These are phyloP conservation scores for Lepidium africanum DNA, from an alignment of 345 rosid species.

Conservation along the genomic window DNA sequence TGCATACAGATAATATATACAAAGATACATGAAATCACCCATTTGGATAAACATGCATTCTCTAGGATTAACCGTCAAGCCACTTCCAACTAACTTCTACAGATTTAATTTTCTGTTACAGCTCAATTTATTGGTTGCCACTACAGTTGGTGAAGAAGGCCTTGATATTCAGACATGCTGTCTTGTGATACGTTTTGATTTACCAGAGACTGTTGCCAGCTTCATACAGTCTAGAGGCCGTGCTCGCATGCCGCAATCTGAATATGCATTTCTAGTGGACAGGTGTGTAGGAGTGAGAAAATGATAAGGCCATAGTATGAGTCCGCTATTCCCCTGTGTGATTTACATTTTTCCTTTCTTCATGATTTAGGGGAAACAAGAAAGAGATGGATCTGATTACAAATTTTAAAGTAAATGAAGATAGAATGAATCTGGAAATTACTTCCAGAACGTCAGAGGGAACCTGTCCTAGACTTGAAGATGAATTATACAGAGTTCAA, in stretches of 20 bases:
- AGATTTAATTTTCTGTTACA: constrained; percentile 28
- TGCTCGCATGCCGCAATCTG: constrained; percentile 90
- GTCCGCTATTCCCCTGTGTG: background rate
- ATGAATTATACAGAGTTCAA: constrained; percentile 57
- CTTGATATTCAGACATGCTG: constrained; percentile 97
- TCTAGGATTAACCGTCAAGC: constrained; percentile 2
- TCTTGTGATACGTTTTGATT: constrained; percentile 91
- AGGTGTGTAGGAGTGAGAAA: constrained; percentile 37
- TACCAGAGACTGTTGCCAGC: constrained; percentile 92
- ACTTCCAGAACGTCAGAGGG: constrained; percentile 55
- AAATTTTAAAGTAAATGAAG: constrained; percentile 51
- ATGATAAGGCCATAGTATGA: background rate
- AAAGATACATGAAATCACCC: background rate
- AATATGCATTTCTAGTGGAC: constrained; percentile 91
- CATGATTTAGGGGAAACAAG: constrained; percentile 54
- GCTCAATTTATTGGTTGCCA: constrained; percentile 93
- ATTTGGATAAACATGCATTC: background rate
- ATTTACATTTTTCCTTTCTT: constrained; percentile 14
- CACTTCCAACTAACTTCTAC: constrained; percentile 13
- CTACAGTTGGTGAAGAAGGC: constrained; percentile 98
- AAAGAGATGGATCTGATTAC: constrained; percentile 65
- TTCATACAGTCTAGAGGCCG: constrained; percentile 99
- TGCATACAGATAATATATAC: background rate
- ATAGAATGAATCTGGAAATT: constrained; percentile 67
- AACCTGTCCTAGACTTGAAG: constrained; percentile 37